A percentile compares a stretch with the other conserved stretches of the same genome.
Evolutionary conservation across 345 rosid species (phyloP).

Genomic region (Pugionium cornutum): DNA sequence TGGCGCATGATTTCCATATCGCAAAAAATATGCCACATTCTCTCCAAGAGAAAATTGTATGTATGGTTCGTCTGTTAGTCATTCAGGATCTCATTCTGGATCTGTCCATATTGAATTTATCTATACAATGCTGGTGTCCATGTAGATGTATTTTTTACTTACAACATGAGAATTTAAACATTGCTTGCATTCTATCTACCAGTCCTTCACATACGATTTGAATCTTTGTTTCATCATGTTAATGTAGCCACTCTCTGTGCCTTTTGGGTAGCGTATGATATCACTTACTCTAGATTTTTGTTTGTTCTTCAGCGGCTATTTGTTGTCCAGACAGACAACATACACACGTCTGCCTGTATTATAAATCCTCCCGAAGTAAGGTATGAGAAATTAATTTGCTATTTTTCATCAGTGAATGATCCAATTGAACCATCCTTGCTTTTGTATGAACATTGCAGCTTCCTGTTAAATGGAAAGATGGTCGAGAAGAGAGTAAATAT

Average conservation of each 20-base stretch:
- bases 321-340: slow-evolving; percentile 68
- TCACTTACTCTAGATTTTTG: slow-evolving; percentile 27
- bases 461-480: slow-evolving; percentile 77
- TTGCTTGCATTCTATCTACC: slow-evolving; percentile 10
- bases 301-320: slow-evolving; percentile 62
- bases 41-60: slow-evolving; percentile 61
- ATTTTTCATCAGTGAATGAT: slow-evolving; percentile 9
- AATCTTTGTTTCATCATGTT: slow-evolving; percentile 23
- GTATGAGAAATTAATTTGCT: slow-evolving; percentile 44
- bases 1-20: slow-evolving; percentile 61
- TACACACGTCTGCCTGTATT: slow-evolving; percentile 77
- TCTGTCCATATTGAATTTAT: background rate
- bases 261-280: slow-evolving; percentile 14
- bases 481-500: slow-evolving; percentile 69
- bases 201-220: background rate
- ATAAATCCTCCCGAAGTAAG: slow-evolving; percentile 76
- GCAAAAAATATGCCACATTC: slow-evolving; percentile 51
- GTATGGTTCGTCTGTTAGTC: slow-evolving; percentile 31
- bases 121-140: slow-evolving; percentile 3
- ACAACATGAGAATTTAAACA: background rate
- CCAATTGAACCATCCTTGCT: slow-evolving; percentile 29
- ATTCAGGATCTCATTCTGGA: slow-evolving; percentile 8
- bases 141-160: slow-evolving; percentile 11
- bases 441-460: slow-evolving; percentile 48
- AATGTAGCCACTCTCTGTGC: slow-evolving; percentile 7